phyloP scores from a whole-genome alignment of 495 filamentous ascomycete species.

The Trichodelitschia bisporula region DNA sequence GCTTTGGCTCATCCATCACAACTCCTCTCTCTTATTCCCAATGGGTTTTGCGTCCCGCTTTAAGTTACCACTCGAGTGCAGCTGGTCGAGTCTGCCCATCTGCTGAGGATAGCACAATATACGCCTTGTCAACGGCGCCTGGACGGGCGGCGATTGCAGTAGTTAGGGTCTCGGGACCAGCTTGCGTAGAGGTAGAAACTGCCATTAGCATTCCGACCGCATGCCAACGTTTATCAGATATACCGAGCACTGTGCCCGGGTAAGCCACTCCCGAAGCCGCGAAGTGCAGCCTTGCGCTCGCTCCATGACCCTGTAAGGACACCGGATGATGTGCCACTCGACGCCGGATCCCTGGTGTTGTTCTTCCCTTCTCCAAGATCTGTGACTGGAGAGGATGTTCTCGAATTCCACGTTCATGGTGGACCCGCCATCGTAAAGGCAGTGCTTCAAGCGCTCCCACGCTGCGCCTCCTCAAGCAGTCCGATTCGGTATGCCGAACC shows the following conservation, averaged over 20 bases:
- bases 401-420: constrained; percentile 90
- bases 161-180: constrained; percentile 64
- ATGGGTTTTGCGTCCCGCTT: too few relatives aligned
- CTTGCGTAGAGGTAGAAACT: constrained; percentile 31
- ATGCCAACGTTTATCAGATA: constrained; percentile 24
- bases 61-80: too few relatives aligned
- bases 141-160: constrained; percentile 83
- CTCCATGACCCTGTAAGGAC: constrained; percentile 35
- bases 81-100: too few relatives aligned
- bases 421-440: constrained; percentile 70
- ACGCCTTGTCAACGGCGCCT: constrained; percentile 69
- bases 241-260: constrained; percentile 53
- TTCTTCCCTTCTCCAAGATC: constrained; percentile 68
- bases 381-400: constrained; percentile 74
- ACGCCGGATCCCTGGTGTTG: constrained; percentile 63
- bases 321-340: constrained; percentile 27
- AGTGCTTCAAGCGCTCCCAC: constrained; percentile 50
- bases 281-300: constrained; percentile 52
- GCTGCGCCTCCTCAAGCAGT: constrained; percentile 4
- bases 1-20: too few relatives aligned
- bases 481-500: constrained; percentile 76
- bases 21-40: too few relatives aligned
- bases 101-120: too few relatives aligned
- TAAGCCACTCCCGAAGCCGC: constrained; percentile 36
- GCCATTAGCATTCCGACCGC: neutral